phyloP scores from a whole-genome alignment of 345 rosid genomes.

The Syzygium aromaticum region DNA sequence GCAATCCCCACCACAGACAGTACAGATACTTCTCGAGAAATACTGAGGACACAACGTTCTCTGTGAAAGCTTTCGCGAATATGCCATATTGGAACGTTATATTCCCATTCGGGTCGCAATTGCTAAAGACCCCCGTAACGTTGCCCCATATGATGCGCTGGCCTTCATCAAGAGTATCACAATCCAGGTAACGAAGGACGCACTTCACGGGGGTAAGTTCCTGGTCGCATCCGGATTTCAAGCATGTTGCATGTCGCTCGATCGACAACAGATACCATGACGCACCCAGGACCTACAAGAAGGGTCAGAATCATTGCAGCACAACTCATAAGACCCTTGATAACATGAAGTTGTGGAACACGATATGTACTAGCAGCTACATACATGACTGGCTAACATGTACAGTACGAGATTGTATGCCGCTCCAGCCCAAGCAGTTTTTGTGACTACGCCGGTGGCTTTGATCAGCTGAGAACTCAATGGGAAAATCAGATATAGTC shows the following conservation, averaged over 20 bases:
- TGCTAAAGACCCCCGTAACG: conserved; percentile 44
- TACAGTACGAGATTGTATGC: conserved; percentile 73
- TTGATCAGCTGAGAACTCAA: conserved; percentile 57
- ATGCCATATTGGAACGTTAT: conserved; percentile 46
- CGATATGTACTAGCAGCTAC: conserved; percentile 6
- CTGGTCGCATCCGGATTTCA: conserved; percentile 52
- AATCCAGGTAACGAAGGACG: conserved; percentile 42
- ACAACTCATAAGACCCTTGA: not conserved
- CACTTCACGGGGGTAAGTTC: conserved; percentile 33
- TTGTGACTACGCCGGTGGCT: conserved; percentile 69
- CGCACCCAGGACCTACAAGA: conserved; percentile 67
- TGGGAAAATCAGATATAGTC: conserved; percentile 70
- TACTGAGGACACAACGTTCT: conserved; percentile 35
- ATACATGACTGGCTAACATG: conserved; percentile 92
- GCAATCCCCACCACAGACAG: conserved; percentile 92
- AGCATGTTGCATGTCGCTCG: conserved; percentile 74
- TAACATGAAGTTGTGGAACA: not conserved
- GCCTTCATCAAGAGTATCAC: conserved; percentile 21
- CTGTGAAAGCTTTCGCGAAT: conserved; percentile 45
- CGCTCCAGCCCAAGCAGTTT: conserved; percentile 98
- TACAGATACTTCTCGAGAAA: conserved; percentile 69
- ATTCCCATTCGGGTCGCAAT: conserved; percentile 34
- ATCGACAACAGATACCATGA: conserved; percentile 78
- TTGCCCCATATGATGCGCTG: conserved; percentile 42
- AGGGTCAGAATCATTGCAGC: not conserved